Conservation (phyloP, 2,329 filamentous ascomycete species). For the Cercospora sp. region DNA sequence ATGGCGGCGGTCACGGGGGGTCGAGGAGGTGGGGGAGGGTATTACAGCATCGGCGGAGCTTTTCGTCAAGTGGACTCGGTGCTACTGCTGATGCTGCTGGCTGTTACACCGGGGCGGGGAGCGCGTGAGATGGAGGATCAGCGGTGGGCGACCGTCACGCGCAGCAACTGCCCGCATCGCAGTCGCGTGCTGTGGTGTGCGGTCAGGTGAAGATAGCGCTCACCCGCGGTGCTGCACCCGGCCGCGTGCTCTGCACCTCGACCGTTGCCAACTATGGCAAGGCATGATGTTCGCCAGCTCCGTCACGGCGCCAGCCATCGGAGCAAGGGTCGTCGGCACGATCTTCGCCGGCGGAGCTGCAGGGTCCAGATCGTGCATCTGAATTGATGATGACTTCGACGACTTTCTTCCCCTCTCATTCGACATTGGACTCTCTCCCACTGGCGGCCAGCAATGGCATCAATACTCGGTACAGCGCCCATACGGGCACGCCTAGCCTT, state of each 20-base stretch:
- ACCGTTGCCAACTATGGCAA: background rate
- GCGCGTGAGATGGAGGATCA: background rate
- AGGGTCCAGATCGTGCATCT: conserved; percentile 1
- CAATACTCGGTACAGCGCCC: conserved; percentile 26
- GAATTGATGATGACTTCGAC: conserved; percentile 12
- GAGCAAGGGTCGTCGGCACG: conserved; percentile 1
- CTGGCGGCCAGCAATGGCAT: conserved; percentile 24
- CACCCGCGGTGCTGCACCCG: background rate
- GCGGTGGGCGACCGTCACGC: conserved; percentile 2
- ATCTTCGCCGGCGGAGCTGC: conserved; percentile 1
- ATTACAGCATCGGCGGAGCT: conserved; percentile 1
- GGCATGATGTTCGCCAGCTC: background rate
- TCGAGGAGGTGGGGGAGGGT: background rate
- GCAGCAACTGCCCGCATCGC: background rate
- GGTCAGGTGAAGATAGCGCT: background rate
- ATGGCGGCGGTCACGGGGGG: conserved; percentile 2
- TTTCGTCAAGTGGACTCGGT: background rate
- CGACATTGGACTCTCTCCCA: background rate
- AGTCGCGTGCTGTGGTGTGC: background rate
- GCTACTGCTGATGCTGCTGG: conserved; percentile 4
- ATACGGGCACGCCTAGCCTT: conserved; percentile 28
- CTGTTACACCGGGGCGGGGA: conserved; percentile 2
- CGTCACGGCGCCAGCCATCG: background rate
- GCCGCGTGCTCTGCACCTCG: background rate
- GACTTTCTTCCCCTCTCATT: background rate